These are phyloP conservation scores for Nicotiana attenuata DNA, from an alignment of 257 asterid species.

Conservation along the genomic window DNA sequence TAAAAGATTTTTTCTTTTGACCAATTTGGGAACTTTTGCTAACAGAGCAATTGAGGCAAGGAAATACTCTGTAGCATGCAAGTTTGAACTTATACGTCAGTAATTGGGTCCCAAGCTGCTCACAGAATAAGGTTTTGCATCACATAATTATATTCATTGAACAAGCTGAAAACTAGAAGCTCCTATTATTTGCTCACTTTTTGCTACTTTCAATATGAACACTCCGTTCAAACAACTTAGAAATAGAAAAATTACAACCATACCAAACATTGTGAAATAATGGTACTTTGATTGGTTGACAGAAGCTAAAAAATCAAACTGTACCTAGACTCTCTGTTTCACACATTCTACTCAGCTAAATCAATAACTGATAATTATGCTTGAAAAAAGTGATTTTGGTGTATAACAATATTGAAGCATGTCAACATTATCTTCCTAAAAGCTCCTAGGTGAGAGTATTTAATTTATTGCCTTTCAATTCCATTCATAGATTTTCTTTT, in stretches of 20 bases:
- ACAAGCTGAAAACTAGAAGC: too few relatives aligned
- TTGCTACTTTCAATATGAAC: too few relatives aligned
- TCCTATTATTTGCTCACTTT: too few relatives aligned
- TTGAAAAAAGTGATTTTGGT: neutral
- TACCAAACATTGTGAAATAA: neutral
- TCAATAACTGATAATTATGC: neutral
- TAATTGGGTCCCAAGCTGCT: neutral
- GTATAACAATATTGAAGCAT: neutral
- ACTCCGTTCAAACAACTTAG: too few relatives aligned
- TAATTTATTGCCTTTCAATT: neutral
- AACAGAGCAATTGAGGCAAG: neutral
- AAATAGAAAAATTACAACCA: neutral
- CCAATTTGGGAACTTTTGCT: neutral
- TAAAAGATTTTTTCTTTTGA: too few relatives aligned
- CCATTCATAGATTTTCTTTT: too few relatives aligned
- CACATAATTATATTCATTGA: neutral
- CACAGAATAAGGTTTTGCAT: neutral
- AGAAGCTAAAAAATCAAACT: neutral
- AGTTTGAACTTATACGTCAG: neutral
- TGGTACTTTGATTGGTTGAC: neutral
- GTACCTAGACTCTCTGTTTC: neutral
- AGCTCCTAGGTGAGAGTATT: neutral
- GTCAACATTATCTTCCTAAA: neutral
- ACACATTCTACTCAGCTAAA: neutral
- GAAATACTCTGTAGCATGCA: neutral